A percentile compares a stretch with the other conserved stretches of the same genome.
Evolutionary conservation across 2,329 filamentous ascomycete genomes (phyloP).

Genomic region (Zasmidium citrigriseum): DNA sequence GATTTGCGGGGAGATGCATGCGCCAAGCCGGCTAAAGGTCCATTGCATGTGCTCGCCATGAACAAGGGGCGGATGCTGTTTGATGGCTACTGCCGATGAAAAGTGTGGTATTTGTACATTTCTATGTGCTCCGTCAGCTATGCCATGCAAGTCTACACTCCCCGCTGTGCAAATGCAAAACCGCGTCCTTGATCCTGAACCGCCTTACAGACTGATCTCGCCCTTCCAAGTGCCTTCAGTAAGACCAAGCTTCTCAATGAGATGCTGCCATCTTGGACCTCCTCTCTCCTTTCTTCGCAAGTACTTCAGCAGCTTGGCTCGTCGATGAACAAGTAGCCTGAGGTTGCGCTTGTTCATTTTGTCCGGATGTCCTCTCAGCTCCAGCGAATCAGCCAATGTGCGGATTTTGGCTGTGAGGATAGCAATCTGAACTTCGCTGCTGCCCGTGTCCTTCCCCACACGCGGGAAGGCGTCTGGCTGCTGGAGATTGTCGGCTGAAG

Average conservation of each 20-base stretch:
- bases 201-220: slow-evolving; percentile 71
- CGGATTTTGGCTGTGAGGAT: slow-evolving; percentile 94
- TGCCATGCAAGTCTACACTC: background rate
- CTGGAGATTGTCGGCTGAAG: slow-evolving; percentile 21
- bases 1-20: background rate
- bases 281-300: slow-evolving; percentile 87
- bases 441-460: slow-evolving; percentile 89
- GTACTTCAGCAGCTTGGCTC: slow-evolving; percentile 87
- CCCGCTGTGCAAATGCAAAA: background rate
- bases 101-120: slow-evolving; percentile 1
- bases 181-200: background rate
- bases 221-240: slow-evolving; percentile 86
- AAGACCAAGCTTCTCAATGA: slow-evolving; percentile 81
- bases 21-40: background rate
- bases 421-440: slow-evolving; percentile 94
- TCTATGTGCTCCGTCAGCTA: background rate
- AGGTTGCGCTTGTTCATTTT: slow-evolving; percentile 94
- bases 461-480: slow-evolving; percentile 56
- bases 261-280: slow-evolving; percentile 83
- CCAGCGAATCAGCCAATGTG: slow-evolving; percentile 71
- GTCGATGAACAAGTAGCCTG: slow-evolving; percentile 78
- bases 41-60: background rate
- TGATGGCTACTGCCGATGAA: no score
- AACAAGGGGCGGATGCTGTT: background rate
- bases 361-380: slow-evolving; percentile 74